Base-by-base conservation (phyloP, 345 rosid species). In the Lepidium sativum region DNA sequence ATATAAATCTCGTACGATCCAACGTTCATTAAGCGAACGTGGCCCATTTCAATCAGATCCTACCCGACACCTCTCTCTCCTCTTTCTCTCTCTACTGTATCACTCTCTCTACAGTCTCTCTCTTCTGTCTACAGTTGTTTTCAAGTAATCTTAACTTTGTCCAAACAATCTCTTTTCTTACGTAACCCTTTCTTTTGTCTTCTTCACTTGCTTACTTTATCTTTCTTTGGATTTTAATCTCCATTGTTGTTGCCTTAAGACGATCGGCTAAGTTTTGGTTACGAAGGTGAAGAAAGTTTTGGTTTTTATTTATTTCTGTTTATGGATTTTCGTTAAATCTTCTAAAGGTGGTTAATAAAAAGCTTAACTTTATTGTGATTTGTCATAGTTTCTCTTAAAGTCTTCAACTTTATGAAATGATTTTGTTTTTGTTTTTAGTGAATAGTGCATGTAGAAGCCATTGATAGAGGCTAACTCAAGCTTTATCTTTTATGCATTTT, bases 1-100 rank as follows among this genome's bases (percentile, higher is more conserved):
- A 14, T 11, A 56, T 20, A 54, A 43, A 63, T 47, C 35, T 65
- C 29, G 63, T 62, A 52, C 64, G 72, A 56, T 56, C 66, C 68
- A 73, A 67, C 76, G 75, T 63, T 59, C 64, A 68, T 63, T 40
- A 44, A 51, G 57, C 74, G 71, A 67, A 72, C 80, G 75, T 79
- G 80, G 71, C 76, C 63, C 80, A 73, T 52, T 31, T 21, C 9
- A 13, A 57, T 77, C 81, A 72, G 74, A 63, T 59, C 63, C 25
- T 29, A 55, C 72, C 79, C 80, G 80, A 81, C 80, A 68, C 71
- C 48, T 55, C 13, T 25, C 45, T 60, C 65, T 53, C 52, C 62
- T 32, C 43, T 15, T 56, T 52, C 31, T 60, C 58, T 32, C 32
- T 25, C 39, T 38, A 58, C 40, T 51, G 31, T 31, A 37, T 55